phyloP scores from a whole-genome alignment of 768 basidiomycete species.

The Jaapia argillacea region DNA sequence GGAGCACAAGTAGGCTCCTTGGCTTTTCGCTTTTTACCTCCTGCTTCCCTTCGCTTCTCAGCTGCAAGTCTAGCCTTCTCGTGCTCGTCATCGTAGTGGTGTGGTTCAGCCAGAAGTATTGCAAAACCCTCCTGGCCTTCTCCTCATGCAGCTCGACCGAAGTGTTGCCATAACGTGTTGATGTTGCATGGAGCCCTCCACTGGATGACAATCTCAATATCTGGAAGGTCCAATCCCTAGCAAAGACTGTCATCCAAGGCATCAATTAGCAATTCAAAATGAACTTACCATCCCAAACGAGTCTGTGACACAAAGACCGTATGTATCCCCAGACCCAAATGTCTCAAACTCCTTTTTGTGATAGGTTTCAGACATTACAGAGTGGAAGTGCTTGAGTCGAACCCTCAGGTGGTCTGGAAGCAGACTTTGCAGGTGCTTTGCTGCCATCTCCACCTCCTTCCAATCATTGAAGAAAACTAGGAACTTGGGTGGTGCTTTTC shows the following conservation, averaged over 20 bases:
- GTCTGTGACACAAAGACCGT: constrained; percentile 19
- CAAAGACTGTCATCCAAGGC: background rate
- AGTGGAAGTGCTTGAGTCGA: constrained; percentile 16
- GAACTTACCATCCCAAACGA: constrained; percentile 26
- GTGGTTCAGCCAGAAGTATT: constrained; percentile 10
- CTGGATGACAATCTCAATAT: constrained; percentile 25
- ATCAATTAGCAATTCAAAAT: background rate
- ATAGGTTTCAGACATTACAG: constrained; percentile 15
- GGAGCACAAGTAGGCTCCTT: too few species aligned
- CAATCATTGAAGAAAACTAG: constrained; percentile 12
- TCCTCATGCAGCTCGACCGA: constrained; percentile 19
- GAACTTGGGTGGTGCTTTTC: background rate
- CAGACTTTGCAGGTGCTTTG: constrained; percentile 2
- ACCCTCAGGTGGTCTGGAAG: constrained; percentile 4
- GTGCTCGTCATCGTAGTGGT: constrained; percentile 6
- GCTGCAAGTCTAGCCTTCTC: background rate
- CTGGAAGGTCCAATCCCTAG: constrained; percentile 27
- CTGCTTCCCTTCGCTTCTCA: constrained; percentile 5
- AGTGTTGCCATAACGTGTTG: constrained; percentile 22
- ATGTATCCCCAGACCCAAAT: constrained; percentile 11
- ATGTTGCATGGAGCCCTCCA: constrained; percentile 17
- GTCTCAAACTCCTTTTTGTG: constrained; percentile 8
- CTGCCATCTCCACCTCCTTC: constrained; percentile 7
- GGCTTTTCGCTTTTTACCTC: constrained; percentile 1
- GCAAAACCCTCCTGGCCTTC: constrained; percentile 5